Evolutionary conservation across 2,329 filamentous ascomycete species (phyloP), one percentile per base, ranked within the genome.

Genomic region (Cytospora piceicola): DNA sequence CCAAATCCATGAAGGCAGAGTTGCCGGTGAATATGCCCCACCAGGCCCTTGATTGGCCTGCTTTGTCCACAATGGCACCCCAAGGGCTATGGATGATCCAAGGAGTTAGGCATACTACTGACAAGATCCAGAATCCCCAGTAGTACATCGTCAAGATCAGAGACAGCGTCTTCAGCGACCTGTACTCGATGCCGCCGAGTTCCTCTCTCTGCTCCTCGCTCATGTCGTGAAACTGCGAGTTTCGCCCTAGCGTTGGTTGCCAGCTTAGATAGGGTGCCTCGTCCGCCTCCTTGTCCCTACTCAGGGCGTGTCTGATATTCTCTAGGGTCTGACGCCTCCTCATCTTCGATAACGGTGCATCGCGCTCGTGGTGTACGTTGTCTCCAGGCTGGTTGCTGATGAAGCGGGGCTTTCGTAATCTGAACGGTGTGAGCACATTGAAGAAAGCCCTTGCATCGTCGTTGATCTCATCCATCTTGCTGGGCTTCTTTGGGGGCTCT

Each of bases 151-250:
- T 83, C 24, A 98, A 81, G 34, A 98, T 88, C 32, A 92, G 75
- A 1, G 92, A 91, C 57, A 99, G 79, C 2, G 93, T 92, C 76
- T 97, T 96, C 67, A 99, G 77, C 0, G 94, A 92, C 7, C 95
- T 90, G 74, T 99, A 99, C 76, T 99, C 95, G 69, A 99, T 97
- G 24, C 95, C 95, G 14, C 95, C 95, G 2, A 99, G 80, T 77
- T 99, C 95, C 74, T 99, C 94, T 70, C 95, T 87, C 77, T 99
- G 93, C 69, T 95, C 93, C 70, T 96, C 90, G 0, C 90, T 92
- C 69, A 99, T 78, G n/a, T 68, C 66, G 15, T 95, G 85, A 73
- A 98, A 99, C 46, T 92, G 90, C 14, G 94, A 98, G 76, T 99
- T 99, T 69, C 95, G 88, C 29, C 91, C 94, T 62, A 97, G 86